Evolutionary conservation across 2,329 filamentous ascomycete genomes (phyloP).

Genomic region (Ceratocystis albifundus): DNA sequence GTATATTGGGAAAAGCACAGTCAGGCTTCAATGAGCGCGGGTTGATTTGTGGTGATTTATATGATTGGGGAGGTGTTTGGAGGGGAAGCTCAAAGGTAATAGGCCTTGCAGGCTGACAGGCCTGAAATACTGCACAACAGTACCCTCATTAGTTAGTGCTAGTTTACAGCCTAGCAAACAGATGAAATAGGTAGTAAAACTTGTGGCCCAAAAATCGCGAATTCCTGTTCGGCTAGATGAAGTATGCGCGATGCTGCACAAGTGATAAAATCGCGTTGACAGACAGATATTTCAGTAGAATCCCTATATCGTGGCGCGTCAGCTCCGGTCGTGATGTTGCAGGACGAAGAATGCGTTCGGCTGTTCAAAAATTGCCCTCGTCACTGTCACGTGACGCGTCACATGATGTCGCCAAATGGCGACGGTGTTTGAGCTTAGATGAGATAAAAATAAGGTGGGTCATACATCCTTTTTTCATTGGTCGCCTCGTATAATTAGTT

Average conservation of each 20-base stretch:
- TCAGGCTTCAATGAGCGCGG: background rate
- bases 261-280: constrained; percentile 13
- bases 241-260: background rate
- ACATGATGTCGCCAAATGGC: background rate
- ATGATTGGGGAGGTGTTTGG: constrained; percentile 8
- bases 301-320: constrained; percentile 17
- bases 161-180: constrained; percentile 18
- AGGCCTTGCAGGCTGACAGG: constrained; percentile 38
- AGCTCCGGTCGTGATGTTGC: constrained; percentile 10
- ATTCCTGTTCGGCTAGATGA: background rate
- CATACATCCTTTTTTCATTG: constrained; percentile 4
- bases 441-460: constrained; percentile 15
- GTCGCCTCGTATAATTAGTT: constrained; percentile 14
- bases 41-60: background rate
- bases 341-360: constrained; percentile 16
- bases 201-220: background rate
- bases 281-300: background rate
- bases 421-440: constrained; percentile 8
- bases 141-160: constrained; percentile 39
- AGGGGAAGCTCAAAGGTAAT: constrained; percentile 16
- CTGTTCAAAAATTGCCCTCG: constrained; percentile 20
- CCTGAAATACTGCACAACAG: constrained; percentile 37
- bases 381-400: constrained; percentile 19
- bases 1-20: background rate
- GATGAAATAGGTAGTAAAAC: background rate